Evolutionary conservation across 1,139 yeast species (phyloP).

Genomic region (Debaryomycetaceae sp.): DNA sequence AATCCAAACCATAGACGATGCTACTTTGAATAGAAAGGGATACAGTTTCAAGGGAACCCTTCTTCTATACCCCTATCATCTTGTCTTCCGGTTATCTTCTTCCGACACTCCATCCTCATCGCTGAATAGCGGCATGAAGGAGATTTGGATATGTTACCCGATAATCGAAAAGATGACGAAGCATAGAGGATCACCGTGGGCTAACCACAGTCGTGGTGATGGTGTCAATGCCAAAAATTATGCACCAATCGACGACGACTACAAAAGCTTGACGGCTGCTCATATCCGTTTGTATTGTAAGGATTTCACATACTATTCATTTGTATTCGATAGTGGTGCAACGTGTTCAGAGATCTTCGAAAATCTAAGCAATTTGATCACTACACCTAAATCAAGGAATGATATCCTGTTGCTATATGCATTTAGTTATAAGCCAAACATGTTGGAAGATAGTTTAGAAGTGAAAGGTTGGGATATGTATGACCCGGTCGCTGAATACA

Average conservation of each 20-base stretch:
- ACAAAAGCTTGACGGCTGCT: slow-evolving; percentile 48
- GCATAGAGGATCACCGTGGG: slow-evolving; percentile 49
- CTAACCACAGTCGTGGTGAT: slow-evolving; percentile 12
- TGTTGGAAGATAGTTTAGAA: slow-evolving; percentile 59
- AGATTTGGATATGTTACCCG: slow-evolving; percentile 93
- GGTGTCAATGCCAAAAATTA: slow-evolving; percentile 1
- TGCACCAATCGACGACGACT: slow-evolving; percentile 13
- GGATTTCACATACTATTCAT: slow-evolving; percentile 81
- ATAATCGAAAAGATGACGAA: slow-evolving; percentile 68
- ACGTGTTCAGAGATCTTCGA: slow-evolving; percentile 71
- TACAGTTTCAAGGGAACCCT: slow-evolving; percentile 61
- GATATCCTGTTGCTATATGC: slow-evolving; percentile 46
- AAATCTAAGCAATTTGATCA: slow-evolving; percentile 62
- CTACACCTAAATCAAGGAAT: slow-evolving; percentile 28
- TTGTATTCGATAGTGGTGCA: slow-evolving; percentile 62
- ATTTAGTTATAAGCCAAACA: slow-evolving; percentile 46
- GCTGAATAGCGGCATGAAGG: slow-evolving; percentile 30
- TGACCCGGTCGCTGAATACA: slow-evolving; percentile 60
- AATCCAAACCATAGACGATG: slow-evolving; percentile 54
- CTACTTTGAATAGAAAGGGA: slow-evolving; percentile 70
- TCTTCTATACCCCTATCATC: slow-evolving; percentile 79
- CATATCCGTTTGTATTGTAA: slow-evolving; percentile 71
- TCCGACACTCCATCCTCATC: slow-evolving; percentile 12
- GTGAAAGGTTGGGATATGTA: slow-evolving; percentile 73
- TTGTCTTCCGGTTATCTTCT: slow-evolving; percentile 60